A percentile compares a stretch with the other conserved stretches of the same genome.
Conservation (phyloP, 2,329 filamentous ascomycete genomes). For the Lasiodiplodia gonubiensis region DNA sequence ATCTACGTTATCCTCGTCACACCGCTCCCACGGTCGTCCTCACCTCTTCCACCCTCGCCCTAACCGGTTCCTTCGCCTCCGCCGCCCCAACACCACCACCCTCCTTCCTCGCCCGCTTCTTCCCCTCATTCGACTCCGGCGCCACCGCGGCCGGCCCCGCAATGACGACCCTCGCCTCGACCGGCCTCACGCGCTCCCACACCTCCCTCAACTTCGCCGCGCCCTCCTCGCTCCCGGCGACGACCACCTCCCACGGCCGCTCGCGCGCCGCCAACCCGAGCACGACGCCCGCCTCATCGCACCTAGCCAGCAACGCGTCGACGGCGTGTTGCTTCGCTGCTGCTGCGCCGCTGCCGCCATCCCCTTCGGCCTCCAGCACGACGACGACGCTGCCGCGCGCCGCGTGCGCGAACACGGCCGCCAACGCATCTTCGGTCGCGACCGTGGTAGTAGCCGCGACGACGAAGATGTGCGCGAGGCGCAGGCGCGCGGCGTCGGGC, state of each 20-base stretch:
- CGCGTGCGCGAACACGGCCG: not conserved
- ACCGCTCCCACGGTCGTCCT: constrained; percentile 1
- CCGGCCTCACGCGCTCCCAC: not conserved
- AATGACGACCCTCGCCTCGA: not conserved
- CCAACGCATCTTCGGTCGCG: not conserved
- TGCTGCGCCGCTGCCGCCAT: not conserved
- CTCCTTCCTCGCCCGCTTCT: not conserved
- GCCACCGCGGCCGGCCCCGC: not conserved
- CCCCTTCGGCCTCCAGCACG: not conserved
- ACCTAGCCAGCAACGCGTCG: not conserved
- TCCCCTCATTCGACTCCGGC: not conserved
- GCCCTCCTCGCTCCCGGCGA: not conserved
- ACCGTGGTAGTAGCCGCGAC: not conserved
- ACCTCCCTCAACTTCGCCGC: not conserved
- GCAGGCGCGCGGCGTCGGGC: not conserved
- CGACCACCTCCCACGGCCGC: constrained; percentile 12
- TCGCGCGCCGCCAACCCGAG: constrained; percentile 29
- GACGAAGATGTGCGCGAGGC: constrained; percentile 2
- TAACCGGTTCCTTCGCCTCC: not conserved
- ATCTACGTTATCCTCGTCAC: not conserved
- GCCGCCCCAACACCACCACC: not conserved
- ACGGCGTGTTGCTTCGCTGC: not conserved
- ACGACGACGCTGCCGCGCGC: not conserved
- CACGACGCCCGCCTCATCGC: not conserved
- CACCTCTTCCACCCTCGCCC: constrained; percentile 8